These are phyloP conservation scores for Hyphodiscus sp. DNA, from an alignment of 2,329 filamentous ascomycete species.

Conservation along the genomic window DNA sequence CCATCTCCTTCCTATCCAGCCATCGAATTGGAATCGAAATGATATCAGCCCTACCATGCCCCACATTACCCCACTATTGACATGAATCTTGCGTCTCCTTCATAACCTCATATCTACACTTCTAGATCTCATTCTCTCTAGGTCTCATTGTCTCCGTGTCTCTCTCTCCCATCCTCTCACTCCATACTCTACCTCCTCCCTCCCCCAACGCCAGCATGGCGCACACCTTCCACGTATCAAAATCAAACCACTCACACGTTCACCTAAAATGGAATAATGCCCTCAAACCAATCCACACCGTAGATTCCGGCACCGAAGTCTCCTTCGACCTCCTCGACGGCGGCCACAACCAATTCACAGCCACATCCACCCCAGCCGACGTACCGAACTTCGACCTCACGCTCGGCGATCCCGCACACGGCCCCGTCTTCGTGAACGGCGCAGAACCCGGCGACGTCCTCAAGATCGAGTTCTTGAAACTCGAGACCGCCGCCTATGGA, in stretches of 20 bases:
- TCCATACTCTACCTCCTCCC: background rate
- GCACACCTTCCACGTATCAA: slow-evolving; percentile 13
- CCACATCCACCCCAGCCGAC: slow-evolving; percentile 34
- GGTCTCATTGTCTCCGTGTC: no score
- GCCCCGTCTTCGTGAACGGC: slow-evolving; percentile 42
- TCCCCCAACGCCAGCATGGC: slow-evolving; percentile 6
- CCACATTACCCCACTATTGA: no score
- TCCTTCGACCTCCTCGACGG: slow-evolving; percentile 45
- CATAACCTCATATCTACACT: no score
- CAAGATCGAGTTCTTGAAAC: slow-evolving; percentile 42
- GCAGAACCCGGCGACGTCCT: slow-evolving; percentile 46
- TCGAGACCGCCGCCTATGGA: slow-evolving; percentile 40
- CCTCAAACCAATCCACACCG: slow-evolving; percentile 38
- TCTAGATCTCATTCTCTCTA: no score
- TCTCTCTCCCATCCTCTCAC: background rate
- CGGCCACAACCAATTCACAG: slow-evolving; percentile 43
- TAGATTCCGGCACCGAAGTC: slow-evolving; percentile 41
- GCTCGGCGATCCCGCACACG: slow-evolving; percentile 41
- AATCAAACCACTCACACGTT: slow-evolving; percentile 15
- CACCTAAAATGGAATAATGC: slow-evolving; percentile 45
- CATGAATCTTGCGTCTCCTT: no score
- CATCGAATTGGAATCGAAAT: no score
- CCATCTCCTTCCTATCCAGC: no score
- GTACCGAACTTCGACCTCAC: slow-evolving; percentile 36
- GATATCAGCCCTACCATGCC: no score